Conservation (phyloP, 2,329 filamentous ascomycete species). For the Neonectria coccinea region DNA sequence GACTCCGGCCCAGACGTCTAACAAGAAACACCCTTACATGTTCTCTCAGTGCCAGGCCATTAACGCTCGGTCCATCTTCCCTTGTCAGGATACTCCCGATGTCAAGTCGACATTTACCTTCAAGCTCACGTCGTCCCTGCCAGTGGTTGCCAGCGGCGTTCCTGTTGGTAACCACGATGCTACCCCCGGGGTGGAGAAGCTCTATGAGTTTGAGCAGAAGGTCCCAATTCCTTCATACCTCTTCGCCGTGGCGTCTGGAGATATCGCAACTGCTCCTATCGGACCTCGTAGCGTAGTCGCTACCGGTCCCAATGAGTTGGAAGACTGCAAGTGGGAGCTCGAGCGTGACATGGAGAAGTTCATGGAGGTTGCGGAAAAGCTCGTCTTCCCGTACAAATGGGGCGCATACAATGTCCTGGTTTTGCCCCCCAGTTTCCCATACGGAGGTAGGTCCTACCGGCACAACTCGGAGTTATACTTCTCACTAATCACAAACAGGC, state of each 20-base stretch:
- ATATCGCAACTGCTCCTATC: conserved; percentile 86
- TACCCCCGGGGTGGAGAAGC: conserved; percentile 62
- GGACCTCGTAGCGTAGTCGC: conserved; percentile 87
- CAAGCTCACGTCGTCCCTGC: conserved; percentile 85
- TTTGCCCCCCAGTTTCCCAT: conserved; percentile 89
- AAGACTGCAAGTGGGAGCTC: conserved; percentile 89
- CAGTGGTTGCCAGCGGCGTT: conserved; percentile 92
- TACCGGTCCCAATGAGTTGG: conserved; percentile 87
- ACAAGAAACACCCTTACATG: conserved; percentile 97
- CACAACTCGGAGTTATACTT: background rate
- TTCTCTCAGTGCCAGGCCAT: conserved; percentile 99
- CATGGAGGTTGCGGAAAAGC: conserved; percentile 84
- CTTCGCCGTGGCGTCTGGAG: conserved; percentile 89
- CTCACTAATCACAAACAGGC: conserved; percentile 53
- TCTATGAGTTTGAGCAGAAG: conserved; percentile 89
- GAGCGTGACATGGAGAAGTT: conserved; percentile 93
- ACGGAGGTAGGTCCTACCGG: conserved; percentile 70
- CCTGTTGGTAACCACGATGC: conserved; percentile 60
- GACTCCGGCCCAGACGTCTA: conserved; percentile 91
- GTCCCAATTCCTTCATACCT: conserved; percentile 95
- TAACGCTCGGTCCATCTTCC: conserved; percentile 92
- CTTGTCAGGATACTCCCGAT: conserved; percentile 97
- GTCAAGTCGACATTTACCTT: conserved; percentile 97
- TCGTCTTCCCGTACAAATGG: conserved; percentile 91
- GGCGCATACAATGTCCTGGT: conserved; percentile 95